Evolutionary conservation across 1,284 basidiomycete species (phyloP), one percentile per base, ranked within the genome.

Genomic region (Trametes sp.): DNA sequence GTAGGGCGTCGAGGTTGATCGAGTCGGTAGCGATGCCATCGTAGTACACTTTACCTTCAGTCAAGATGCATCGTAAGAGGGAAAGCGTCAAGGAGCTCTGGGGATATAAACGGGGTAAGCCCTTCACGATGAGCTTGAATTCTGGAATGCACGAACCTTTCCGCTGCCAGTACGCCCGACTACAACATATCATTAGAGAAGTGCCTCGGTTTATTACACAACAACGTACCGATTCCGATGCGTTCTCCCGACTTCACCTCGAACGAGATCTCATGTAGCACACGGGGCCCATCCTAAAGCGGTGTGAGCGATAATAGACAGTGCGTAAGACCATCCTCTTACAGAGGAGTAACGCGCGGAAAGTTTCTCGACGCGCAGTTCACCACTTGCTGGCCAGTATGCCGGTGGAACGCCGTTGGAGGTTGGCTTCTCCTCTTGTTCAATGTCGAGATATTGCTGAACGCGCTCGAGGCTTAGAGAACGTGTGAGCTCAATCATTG

Each of bases 331-430:
- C 5, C 19, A 14, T 16, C 29, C 56, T 26, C 68, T 23, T 57
- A 44, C 62, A 19, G 58, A 56, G 1, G 86, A 84, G 68, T 89
- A 90, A 28, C 82, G 80, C 21, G 87, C 87, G 8, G 81, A 84
- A 14, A 89, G 75, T 31, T 82, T 81, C 67, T 92, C 85, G 0
- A 92, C 87, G 2, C 78, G 74, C 28, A 94, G 76, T 31, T 85
- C 81, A 6, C 92, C 92, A 33, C 87, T 89, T 0, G 88, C 82
- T 0, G 92, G 93, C 92, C 93, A 94, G 62, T 90, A 87, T 0
- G 92, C 92, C 5, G 92, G 90, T 23, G 92, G 91, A 3, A 73
- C 48, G 13, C 87, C 86, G 11, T 74, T 68, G 21, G 75, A 70
- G 0, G 80, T 81, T 1, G 83, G 72, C 53, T 81, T 78, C 2